phyloP scores from a whole-genome alignment of 78 protist species.

The Paulinella micropora region DNA sequence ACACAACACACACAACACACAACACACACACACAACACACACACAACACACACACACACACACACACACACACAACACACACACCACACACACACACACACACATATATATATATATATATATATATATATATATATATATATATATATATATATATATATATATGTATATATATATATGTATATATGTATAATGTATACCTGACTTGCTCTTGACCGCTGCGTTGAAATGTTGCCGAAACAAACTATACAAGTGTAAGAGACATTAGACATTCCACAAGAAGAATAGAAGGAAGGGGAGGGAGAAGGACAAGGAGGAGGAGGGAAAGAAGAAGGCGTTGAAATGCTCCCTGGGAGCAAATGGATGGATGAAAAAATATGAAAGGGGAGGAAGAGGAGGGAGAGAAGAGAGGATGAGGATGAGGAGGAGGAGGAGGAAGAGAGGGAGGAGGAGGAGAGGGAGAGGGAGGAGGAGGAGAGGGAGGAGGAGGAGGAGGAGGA shows the following conservation, averaged over 20 bases:
- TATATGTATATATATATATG: not conserved
- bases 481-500: not conserved
- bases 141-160: not conserved
- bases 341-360: no score
- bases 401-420: not conserved
- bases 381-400: not conserved
- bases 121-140: not conserved
- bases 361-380: not conserved
- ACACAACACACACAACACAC: no score
- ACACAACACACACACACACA: no score
- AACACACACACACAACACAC: no score
- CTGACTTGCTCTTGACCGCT: not conserved
- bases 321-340: not conserved
- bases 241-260: not conserved
- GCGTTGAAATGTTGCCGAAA: not conserved
- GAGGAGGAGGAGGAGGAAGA: not conserved
- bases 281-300: not conserved
- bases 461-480: not conserved
- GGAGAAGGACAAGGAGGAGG: not conserved
- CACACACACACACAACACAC: no score
- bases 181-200: not conserved
- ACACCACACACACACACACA: not conserved
- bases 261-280: not conserved
- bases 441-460: not conserved
- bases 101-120: not conserved